Evolutionary conservation across 768 basidiomycete genomes (phyloP).

Genomic region (Calocera cornea): DNA sequence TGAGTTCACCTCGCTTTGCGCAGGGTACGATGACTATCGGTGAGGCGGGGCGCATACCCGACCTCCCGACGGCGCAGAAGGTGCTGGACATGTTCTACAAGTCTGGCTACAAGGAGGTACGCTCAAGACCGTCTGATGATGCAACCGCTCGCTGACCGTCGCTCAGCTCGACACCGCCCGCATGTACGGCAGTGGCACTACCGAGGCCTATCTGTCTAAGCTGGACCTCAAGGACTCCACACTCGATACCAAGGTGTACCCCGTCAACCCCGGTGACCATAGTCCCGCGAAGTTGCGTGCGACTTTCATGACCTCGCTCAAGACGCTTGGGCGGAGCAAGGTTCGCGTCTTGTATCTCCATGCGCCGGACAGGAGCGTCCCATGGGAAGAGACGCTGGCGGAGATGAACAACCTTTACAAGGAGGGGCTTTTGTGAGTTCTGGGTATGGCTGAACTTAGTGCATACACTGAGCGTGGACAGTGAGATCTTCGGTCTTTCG

Average conservation of each 20-base stretch:
- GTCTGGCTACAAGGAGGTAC: constrained; percentile 36
- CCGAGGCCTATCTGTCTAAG: constrained; percentile 28
- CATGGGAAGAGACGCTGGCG: constrained; percentile 42
- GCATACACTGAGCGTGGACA: constrained; percentile 12
- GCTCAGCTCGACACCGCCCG: neutral
- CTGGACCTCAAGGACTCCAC: constrained; percentile 30
- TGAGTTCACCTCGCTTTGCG: neutral
- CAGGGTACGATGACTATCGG: constrained; percentile 1
- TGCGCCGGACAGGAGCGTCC: constrained; percentile 44
- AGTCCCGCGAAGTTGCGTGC: constrained; percentile 30
- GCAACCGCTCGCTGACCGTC: neutral
- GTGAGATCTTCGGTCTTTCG: constrained; percentile 49
- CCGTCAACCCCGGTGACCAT: constrained; percentile 33
- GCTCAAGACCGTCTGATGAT: constrained; percentile 26
- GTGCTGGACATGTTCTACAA: constrained; percentile 34
- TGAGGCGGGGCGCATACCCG: constrained; percentile 10
- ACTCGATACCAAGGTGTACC: constrained; percentile 41
- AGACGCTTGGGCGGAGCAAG: constrained; percentile 34
- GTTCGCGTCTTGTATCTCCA: constrained; percentile 47
- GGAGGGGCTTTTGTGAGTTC: constrained; percentile 41
- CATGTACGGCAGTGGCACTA: neutral
- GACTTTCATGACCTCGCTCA: constrained; percentile 35
- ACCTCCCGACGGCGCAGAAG: constrained; percentile 28
- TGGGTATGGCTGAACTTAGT: neutral
- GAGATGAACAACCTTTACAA: constrained; percentile 43